These are phyloP conservation scores for Alternaria rosae DNA, from an alignment of 2,329 filamentous ascomycete genomes.

Conservation along the genomic window DNA sequence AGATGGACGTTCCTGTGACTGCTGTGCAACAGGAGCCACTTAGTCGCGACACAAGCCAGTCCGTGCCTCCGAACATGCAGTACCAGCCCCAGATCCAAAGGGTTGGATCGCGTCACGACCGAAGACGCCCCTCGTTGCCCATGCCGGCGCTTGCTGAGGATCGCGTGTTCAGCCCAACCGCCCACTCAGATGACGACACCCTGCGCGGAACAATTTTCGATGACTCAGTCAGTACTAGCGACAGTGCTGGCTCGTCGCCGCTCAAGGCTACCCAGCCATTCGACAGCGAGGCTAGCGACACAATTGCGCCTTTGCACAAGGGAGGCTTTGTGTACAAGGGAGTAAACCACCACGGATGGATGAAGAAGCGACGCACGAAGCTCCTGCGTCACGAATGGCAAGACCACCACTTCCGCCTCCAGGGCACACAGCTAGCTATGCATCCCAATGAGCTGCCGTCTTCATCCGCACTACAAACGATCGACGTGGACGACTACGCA, in stretches of 20 bases:
- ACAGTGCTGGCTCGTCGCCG: conserved; percentile 45
- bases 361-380: conserved; percentile 91
- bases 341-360: conserved; percentile 79
- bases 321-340: conserved; percentile 54
- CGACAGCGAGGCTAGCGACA: conserved; percentile 28
- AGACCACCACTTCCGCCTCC: conserved; percentile 87
- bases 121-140: conserved; percentile 71
- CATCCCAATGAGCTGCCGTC: conserved; percentile 62
- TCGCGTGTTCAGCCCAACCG: conserved; percentile 53
- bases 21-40: conserved; percentile 74
- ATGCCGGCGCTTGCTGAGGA: conserved; percentile 76
- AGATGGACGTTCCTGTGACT: conserved; percentile 87
- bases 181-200: conserved; percentile 46
- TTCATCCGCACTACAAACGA: conserved; percentile 76
- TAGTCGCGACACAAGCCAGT: conserved; percentile 82
- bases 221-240: conserved; percentile 16
- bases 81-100: conserved; percentile 65
- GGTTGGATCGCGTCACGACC: conserved; percentile 53
- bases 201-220: conserved; percentile 46
- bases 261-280: conserved; percentile 36
- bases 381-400: conserved; percentile 94
- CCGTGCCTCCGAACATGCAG: conserved; percentile 92
- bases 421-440: conserved; percentile 68
- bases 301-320: conserved; percentile 44
- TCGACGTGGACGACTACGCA: conserved; percentile 88